These are phyloP conservation scores for Flaveria trinervia DNA, from an alignment of 129 eudicot genomes.

Conservation along the genomic window DNA sequence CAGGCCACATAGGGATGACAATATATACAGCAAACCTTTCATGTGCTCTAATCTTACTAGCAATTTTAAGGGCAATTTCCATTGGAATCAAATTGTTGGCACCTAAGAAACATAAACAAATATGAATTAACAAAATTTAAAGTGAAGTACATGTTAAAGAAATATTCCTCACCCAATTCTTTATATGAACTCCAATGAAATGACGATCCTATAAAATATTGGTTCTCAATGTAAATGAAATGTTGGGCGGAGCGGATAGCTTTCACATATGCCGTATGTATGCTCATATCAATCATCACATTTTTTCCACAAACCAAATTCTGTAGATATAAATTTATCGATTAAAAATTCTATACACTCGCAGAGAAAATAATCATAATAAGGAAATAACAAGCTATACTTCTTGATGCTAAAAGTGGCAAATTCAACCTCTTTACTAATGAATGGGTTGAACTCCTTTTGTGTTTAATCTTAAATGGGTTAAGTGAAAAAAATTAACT, in stretches of 20 bases:
- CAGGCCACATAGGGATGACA: conserved; percentile 97
- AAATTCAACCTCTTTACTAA: not conserved
- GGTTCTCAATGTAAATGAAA: conserved; percentile 83
- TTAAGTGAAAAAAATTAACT: not conserved
- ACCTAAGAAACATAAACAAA: conserved; percentile 47
- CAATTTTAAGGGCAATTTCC: conserved; percentile 84
- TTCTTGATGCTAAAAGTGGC: not conserved
- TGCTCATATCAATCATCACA: conserved; percentile 89
- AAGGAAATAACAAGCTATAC: not conserved
- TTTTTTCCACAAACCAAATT: conserved; percentile 89
- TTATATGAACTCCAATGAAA: conserved; percentile 69
- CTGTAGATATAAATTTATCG: conserved; percentile 34
- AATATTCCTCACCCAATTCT: conserved; percentile 55
- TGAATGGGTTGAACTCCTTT: not conserved
- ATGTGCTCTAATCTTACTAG: conserved; percentile 70
- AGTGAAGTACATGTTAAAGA: not conserved
- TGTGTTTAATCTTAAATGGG: not conserved
- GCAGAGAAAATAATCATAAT: not conserved
- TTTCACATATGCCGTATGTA: conserved; percentile 83
- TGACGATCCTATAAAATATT: conserved; percentile 85
- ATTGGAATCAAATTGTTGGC: conserved; percentile 90
- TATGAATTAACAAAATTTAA: conserved; percentile 14
- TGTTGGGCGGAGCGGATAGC: conserved; percentile 93
- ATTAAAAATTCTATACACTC: not conserved
- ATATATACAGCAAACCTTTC: conserved; percentile 88